Percentiles rank a stretch among this genome's conserved stretches.
phyloP scores from a whole-genome alignment of 805 yeast genomes.

The Saturnispora gosingensis region DNA sequence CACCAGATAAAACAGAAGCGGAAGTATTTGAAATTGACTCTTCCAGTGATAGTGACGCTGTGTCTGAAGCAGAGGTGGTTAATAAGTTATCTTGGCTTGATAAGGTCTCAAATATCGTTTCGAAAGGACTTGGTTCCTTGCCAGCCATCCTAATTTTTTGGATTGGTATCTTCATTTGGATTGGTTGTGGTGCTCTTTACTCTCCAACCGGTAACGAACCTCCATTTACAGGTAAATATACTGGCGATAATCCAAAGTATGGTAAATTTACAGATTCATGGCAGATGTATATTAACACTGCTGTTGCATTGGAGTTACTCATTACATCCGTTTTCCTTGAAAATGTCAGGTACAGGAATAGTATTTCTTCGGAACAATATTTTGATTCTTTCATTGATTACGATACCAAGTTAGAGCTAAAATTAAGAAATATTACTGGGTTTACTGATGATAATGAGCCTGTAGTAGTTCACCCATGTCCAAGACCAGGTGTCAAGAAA shows the following conservation, averaged over 20 bases:
- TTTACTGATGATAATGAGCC: slow-evolving; percentile 17
- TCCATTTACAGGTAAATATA: slow-evolving; percentile 4
- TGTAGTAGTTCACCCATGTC: slow-evolving; percentile 22
- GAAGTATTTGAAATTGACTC: not conserved
- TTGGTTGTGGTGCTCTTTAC: slow-evolving; percentile 17
- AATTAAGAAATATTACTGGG: not conserved
- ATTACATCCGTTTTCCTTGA: slow-evolving; percentile 30
- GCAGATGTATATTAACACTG: slow-evolving; percentile 36
- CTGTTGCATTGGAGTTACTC: slow-evolving; percentile 30
- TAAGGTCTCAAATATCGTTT: slow-evolving; percentile 19
- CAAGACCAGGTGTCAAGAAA: slow-evolving; percentile 11
- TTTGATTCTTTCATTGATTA: slow-evolving; percentile 16
- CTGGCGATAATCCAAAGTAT: slow-evolving; percentile 3
- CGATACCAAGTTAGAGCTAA: slow-evolving; percentile 26
- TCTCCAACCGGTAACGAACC: slow-evolving; percentile 24
- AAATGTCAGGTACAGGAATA: slow-evolving; percentile 32
- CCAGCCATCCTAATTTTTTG: slow-evolving; percentile 27
- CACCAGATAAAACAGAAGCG: not conserved
- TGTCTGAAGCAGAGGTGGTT: slow-evolving; percentile 8
- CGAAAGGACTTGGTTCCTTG: slow-evolving; percentile 26
- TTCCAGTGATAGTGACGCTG: slow-evolving; percentile 5
- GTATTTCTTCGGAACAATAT: slow-evolving; percentile 20
- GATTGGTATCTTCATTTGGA: slow-evolving; percentile 32
- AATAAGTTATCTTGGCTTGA: slow-evolving; percentile 28
- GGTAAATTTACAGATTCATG: slow-evolving; percentile 27